Conservation (phyloP, 805 yeast species). For the Metschnikowia anglica region DNA sequence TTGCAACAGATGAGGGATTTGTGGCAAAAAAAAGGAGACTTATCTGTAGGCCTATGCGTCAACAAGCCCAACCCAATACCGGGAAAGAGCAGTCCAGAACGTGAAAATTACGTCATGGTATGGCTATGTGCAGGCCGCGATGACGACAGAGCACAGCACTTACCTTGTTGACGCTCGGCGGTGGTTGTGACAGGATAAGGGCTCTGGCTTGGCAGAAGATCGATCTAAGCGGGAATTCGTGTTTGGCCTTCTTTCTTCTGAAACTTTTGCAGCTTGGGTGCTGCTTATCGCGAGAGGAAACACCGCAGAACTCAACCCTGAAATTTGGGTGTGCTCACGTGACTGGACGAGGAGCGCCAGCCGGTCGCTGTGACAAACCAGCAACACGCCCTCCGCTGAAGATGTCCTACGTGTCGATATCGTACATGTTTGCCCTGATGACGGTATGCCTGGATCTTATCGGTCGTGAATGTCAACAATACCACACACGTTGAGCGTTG, state of each 20-base stretch:
- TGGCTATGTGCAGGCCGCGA: conserved; percentile 8
- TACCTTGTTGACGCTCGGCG: background rate
- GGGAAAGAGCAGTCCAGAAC: background rate
- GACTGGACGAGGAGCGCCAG: no score
- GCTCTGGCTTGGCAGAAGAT: background rate
- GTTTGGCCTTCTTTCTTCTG: background rate
- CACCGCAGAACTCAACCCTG: no score
- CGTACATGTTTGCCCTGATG: background rate
- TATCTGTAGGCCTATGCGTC: no score
- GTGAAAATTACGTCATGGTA: conserved; percentile 2
- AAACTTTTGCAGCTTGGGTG: no score
- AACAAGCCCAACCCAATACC: no score
- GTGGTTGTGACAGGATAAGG: background rate
- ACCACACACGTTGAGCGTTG: background rate
- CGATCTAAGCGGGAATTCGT: no score
- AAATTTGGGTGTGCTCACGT: no score
- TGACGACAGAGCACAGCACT: conserved; percentile 11
- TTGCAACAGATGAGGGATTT: no score
- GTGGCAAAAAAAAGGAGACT: no score
- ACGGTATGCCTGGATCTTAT: background rate
- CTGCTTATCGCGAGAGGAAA: background rate
- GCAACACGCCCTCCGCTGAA: no score
- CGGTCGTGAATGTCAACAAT: background rate
- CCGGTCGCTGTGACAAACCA: no score
- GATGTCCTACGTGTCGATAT: no score